Evolutionary conservation across 208 protist genomes (phyloP).

Genomic region (Zelonia costaricensis): DNA sequence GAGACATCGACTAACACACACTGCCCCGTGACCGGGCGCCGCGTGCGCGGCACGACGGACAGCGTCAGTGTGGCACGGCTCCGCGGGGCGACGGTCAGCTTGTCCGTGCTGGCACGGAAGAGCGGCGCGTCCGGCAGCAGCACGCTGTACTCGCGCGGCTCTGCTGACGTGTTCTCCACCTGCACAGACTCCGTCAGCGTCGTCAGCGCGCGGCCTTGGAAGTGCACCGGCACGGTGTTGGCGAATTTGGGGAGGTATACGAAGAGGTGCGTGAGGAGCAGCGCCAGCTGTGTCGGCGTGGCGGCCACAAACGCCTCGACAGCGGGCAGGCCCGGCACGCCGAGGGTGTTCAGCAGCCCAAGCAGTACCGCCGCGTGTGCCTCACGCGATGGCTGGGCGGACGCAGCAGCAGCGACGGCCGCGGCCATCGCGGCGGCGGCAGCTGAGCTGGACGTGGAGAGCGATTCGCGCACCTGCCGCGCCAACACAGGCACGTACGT

Average conservation of each 20-base stretch:
- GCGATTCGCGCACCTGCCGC: constrained; percentile 20
- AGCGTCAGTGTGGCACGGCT: constrained; percentile 51
- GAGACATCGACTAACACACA: constrained; percentile 73
- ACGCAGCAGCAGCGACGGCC: background rate
- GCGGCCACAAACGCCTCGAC: constrained; percentile 57
- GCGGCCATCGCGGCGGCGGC: too few relatives aligned
- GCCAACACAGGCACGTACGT: constrained; percentile 64
- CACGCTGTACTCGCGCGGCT: constrained; percentile 78
- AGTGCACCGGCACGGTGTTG: constrained; percentile 56
- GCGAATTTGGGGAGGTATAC: constrained; percentile 76
- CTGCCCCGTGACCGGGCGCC: constrained; percentile 47
- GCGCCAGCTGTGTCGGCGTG: constrained; percentile 56
- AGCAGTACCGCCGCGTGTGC: constrained; percentile 51
- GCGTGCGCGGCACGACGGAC: constrained; percentile 71
- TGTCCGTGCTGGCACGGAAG: constrained; percentile 56
- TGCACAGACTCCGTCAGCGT: constrained; percentile 73
- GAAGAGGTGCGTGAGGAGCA: constrained; percentile 85
- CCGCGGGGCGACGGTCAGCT: constrained; percentile 67
- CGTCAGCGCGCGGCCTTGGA: constrained; percentile 83
- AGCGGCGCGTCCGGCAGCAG: constrained; percentile 49
- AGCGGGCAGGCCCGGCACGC: constrained; percentile 37
- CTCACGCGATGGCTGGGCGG: constrained; percentile 15
- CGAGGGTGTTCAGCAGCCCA: constrained; percentile 43
- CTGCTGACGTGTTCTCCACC: constrained; percentile 71
- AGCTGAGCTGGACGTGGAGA: background rate